These are phyloP conservation scores for Omphalotus guepiniiformis DNA, from an alignment of 768 basidiomycete species.

Conservation along the genomic window DNA sequence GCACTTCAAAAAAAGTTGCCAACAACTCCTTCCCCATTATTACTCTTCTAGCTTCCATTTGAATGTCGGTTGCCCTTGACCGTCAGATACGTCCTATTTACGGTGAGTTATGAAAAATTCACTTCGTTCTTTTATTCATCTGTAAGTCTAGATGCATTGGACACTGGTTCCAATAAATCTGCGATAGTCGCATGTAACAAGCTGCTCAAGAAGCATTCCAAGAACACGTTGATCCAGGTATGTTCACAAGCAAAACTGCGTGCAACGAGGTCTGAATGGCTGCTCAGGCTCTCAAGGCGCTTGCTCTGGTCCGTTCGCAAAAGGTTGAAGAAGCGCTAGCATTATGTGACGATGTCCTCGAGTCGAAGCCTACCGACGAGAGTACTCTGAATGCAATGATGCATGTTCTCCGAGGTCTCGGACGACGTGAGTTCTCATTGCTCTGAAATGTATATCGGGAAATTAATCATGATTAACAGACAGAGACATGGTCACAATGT, in stretches of 20 bases:
- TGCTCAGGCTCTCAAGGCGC: constrained; percentile 79
- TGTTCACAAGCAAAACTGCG: too few species aligned
- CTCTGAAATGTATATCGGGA: background rate
- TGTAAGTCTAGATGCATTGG: constrained; percentile 63
- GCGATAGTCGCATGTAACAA: constrained; percentile 85
- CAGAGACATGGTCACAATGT: constrained; percentile 79
- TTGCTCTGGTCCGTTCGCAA: constrained; percentile 78
- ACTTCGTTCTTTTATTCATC: constrained; percentile 7
- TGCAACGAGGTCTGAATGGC: too few species aligned
- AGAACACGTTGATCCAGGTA: constrained; percentile 69
- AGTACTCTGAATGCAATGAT: constrained; percentile 74
- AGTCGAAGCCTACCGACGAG: constrained; percentile 68
- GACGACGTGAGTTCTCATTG: constrained; percentile 45
- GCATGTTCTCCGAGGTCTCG: constrained; percentile 76
- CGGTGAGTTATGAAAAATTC: constrained; percentile 48
- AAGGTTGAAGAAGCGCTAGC: constrained; percentile 81
- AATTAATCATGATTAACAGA: constrained; percentile 31
- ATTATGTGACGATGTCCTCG: constrained; percentile 77
- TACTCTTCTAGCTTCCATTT: constrained; percentile 18
- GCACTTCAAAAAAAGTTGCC: background rate
- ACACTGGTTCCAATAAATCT: constrained; percentile 83
- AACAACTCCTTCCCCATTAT: constrained; percentile 5
- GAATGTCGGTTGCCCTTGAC: constrained; percentile 63
- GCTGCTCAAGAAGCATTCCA: constrained; percentile 80
- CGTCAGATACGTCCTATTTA: constrained; percentile 86